phyloP scores from a whole-genome alignment of 495 filamentous ascomycete genomes.

The Penicillium canariense region DNA sequence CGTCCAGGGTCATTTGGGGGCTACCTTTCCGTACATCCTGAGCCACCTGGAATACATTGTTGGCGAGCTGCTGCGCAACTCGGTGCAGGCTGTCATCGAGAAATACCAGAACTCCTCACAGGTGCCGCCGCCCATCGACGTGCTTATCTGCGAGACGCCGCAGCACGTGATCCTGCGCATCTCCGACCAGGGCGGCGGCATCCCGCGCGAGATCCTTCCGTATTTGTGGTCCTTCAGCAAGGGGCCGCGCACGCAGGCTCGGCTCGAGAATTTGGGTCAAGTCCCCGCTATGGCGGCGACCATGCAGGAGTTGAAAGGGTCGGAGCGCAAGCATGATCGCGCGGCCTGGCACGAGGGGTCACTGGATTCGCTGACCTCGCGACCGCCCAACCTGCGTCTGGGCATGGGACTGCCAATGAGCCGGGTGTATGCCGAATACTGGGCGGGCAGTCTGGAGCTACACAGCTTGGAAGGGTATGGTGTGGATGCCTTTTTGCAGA shows the following conservation, averaged over 20 bases:
- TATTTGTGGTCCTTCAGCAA: conserved; percentile 97
- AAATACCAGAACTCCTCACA: conserved; percentile 44
- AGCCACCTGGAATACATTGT: conserved; percentile 97
- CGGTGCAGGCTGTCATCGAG: conserved; percentile 87
- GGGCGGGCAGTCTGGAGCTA: conserved; percentile 89
- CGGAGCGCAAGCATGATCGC: conserved; percentile 31
- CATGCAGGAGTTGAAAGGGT: conserved; percentile 73
- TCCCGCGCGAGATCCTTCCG: conserved; percentile 79
- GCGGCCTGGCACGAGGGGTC: conserved; percentile 56
- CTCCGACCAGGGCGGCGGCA: conserved; percentile 91
- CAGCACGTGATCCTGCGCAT: conserved; percentile 97
- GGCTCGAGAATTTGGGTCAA: conserved; percentile 75
- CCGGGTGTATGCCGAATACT: conserved; percentile 96
- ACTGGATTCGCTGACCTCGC: conserved; percentile 70
- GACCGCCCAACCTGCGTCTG: conserved; percentile 82
- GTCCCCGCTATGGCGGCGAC: conserved; percentile 95
- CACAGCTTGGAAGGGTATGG: conserved; percentile 96
- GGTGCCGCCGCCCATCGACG: conserved; percentile 77
- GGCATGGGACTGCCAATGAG: conserved; percentile 95
- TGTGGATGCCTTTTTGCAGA: conserved; percentile 96
- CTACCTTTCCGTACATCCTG: conserved; percentile 93
- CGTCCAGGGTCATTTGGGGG: conserved; percentile 82
- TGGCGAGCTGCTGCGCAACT: conserved; percentile 92
- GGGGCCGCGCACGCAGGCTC: conserved; percentile 68
- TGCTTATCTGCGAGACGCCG: conserved; percentile 88